These are phyloP conservation scores for Zasmidium cellare DNA, from an alignment of 2,329 filamentous ascomycete genomes.

Conservation along the genomic window DNA sequence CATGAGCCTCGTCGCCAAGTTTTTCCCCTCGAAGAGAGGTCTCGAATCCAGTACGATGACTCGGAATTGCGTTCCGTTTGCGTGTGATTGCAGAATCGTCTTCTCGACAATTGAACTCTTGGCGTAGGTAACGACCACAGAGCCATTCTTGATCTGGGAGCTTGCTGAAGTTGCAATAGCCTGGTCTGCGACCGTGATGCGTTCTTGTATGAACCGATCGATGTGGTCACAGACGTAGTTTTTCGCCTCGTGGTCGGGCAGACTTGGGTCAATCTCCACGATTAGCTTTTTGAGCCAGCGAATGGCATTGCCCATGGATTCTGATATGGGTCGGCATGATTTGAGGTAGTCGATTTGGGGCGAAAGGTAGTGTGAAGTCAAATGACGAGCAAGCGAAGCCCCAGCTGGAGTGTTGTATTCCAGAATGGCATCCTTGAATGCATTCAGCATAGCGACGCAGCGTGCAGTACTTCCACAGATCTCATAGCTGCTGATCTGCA, in stretches of 20 bases:
- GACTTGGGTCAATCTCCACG: conserved; percentile 83
- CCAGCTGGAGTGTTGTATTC: conserved; percentile 87
- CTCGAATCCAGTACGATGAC: conserved; percentile 82
- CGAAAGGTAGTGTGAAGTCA: conserved; percentile 86
- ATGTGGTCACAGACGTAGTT: conserved; percentile 75
- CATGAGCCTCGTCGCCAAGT: conserved; percentile 69
- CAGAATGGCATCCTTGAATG: conserved; percentile 90
- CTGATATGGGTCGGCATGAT: conserved; percentile 91
- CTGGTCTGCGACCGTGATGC: conserved; percentile 81
- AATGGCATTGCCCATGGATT: conserved; percentile 96
- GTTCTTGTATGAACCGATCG: conserved; percentile 86
- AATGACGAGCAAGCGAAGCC: conserved; percentile 83
- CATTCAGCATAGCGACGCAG: conserved; percentile 81
- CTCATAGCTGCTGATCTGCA: conserved; percentile 86
- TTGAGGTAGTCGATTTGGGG: conserved; percentile 94
- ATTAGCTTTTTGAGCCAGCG: conserved; percentile 92
- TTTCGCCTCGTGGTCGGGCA: conserved; percentile 80
- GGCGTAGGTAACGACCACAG: conserved; percentile 83
- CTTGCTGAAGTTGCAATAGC: conserved; percentile 78
- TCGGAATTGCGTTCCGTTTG: conserved; percentile 71
- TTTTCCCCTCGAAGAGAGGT: conserved; percentile 68
- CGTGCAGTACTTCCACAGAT: conserved; percentile 88
- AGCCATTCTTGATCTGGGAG: conserved; percentile 73
- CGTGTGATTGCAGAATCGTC: conserved; percentile 71
- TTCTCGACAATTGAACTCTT: conserved; percentile 84